These are phyloP conservation scores for Ensete ventricosum DNA, from an alignment of 176 grass and related monocot species.

Conservation along the genomic window DNA sequence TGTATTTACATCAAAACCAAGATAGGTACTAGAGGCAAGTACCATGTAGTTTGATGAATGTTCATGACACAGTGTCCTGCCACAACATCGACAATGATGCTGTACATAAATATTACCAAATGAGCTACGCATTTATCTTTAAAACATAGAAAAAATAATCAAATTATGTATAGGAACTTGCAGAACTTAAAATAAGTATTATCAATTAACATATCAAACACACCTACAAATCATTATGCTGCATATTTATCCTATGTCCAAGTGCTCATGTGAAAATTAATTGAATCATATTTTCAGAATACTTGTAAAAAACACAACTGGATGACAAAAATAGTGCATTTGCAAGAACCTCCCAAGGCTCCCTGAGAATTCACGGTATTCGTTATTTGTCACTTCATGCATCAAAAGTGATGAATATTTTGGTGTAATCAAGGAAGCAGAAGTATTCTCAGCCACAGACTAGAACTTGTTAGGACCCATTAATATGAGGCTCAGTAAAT, in stretches of 20 bases:
- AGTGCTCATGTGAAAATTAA: background rate
- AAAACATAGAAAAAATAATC: background rate
- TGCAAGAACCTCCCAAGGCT: too few species aligned
- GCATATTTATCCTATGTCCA: background rate
- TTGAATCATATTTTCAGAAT: background rate
- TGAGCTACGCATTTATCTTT: slow-evolving; percentile 7
- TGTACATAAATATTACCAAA: slow-evolving; percentile 19
- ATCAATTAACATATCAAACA: background rate
- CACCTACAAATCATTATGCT: background rate
- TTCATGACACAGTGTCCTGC: slow-evolving; percentile 79
- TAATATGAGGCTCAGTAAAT: background rate
- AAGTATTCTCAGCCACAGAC: background rate
- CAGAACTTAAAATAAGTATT: background rate
- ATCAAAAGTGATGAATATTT: background rate
- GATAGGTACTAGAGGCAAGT: slow-evolving; percentile 7
- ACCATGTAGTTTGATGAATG: slow-evolving; percentile 97
- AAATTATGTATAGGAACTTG: background rate
- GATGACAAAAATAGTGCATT: background rate
- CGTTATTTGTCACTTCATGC: background rate
- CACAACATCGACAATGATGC: slow-evolving; percentile 96
- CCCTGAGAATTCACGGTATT: too few species aligned
- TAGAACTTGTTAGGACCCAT: background rate
- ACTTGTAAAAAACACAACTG: background rate
- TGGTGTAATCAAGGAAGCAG: background rate
- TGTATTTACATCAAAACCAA: background rate